These are phyloP conservation scores for Rhizopus delemar DNA, from an alignment of 371 early-diverging fungal genomes.

Conservation along the genomic window DNA sequence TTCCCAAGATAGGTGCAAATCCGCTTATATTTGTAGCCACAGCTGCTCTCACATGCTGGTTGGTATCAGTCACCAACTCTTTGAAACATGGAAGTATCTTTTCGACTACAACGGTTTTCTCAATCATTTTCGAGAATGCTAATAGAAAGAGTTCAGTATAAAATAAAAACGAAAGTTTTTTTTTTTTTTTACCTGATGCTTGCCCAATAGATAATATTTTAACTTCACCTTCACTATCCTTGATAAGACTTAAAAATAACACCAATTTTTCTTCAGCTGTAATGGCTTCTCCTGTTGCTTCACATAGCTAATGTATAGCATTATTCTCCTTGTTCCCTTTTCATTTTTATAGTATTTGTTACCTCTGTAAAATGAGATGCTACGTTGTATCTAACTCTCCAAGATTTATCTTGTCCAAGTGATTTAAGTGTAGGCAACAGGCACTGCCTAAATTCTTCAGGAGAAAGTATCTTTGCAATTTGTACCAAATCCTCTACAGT, in stretches of 20 bases:
- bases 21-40: conserved; percentile 94
- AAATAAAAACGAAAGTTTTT: neutral
- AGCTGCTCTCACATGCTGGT: conserved; percentile 95
- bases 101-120: conserved; percentile 74
- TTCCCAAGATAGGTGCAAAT: conserved; percentile 91
- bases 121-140: conserved; percentile 76
- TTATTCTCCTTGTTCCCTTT: too few species aligned
- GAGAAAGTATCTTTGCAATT: conserved; percentile 78
- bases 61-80: conserved; percentile 91
- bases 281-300: conserved; percentile 38
- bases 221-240: conserved; percentile 97
- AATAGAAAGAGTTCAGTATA: neutral
- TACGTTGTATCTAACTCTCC: conserved; percentile 97
- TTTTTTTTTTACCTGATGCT: conserved; percentile 64
- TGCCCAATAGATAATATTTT: conserved; percentile 86
- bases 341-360: conserved; percentile 3
- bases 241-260: conserved; percentile 72
- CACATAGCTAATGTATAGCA: conserved; percentile 29
- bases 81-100: conserved; percentile 90
- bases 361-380: conserved; percentile 93
- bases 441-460: conserved; percentile 76
- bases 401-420: conserved; percentile 89
- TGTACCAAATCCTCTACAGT: conserved; percentile 91
- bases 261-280: conserved; percentile 40
- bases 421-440: conserved; percentile 73